phyloP scores from a whole-genome alignment of 2,329 filamentous ascomycete genomes.

The Mycocentrospora acerina region DNA sequence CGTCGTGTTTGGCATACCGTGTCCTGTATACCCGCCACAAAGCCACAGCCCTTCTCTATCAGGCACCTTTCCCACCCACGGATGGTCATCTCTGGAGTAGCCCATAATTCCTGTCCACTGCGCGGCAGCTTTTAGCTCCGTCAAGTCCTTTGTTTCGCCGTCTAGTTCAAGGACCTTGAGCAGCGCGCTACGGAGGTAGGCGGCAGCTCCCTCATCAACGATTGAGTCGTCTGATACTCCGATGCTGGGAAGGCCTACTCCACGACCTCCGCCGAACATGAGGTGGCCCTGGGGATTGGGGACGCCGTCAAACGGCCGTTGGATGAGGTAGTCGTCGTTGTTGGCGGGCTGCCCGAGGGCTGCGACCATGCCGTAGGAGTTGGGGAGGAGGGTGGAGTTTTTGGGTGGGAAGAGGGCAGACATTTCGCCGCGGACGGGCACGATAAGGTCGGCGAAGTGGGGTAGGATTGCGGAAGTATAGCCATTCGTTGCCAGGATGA shows the following conservation, averaged over 20 bases:
- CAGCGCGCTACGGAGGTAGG: conserved; percentile 55
- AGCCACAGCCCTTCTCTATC: conserved; percentile 61
- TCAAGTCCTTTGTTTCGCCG: conserved; percentile 37
- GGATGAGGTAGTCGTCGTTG: conserved; percentile 72
- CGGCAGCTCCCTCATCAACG: conserved; percentile 58
- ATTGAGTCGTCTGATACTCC: conserved; percentile 62
- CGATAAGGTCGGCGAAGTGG: conserved; percentile 67
- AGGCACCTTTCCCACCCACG: conserved; percentile 72
- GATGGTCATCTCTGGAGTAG: conserved; percentile 63
- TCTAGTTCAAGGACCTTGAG: conserved; percentile 39
- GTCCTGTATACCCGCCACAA: conserved; percentile 67
- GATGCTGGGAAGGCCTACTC: conserved; percentile 51
- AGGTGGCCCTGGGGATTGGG: conserved; percentile 56
- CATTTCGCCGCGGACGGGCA: conserved; percentile 76
- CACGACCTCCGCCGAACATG: conserved; percentile 72
- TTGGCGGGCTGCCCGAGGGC: conserved; percentile 47
- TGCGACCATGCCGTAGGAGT: conserved; percentile 68
- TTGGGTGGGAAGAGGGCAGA: conserved; percentile 63
- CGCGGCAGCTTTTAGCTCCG: conserved; percentile 50
- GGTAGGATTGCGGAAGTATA: conserved; percentile 79
- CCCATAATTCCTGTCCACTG: conserved; percentile 82
- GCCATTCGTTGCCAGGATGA: conserved; percentile 80
- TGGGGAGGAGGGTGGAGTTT: conserved; percentile 47
- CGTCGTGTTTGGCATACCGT: conserved; percentile 76
- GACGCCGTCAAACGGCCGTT: conserved; percentile 57